phyloP scores from a whole-genome alignment of 2,329 filamentous ascomycete species.

The Calonectria henricotiae region DNA sequence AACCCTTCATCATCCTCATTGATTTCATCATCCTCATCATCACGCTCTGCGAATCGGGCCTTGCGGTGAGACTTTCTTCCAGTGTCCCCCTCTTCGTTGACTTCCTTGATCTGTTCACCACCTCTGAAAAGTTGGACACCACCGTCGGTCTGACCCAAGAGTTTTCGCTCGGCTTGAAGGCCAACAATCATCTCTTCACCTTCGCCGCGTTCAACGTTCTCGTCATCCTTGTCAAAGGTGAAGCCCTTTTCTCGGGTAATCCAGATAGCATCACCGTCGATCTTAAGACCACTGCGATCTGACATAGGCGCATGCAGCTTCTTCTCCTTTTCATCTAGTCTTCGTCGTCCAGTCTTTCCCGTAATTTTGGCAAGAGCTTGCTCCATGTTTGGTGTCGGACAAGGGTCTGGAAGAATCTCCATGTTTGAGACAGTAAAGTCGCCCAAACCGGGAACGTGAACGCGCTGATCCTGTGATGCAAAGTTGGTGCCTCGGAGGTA shows the following conservation, averaged over 20 bases:
- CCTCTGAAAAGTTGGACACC: conserved; percentile 90
- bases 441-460: conserved; percentile 94
- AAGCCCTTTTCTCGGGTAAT: conserved; percentile 81
- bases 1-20: conserved; percentile 68
- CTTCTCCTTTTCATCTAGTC: conserved; percentile 97
- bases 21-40: conserved; percentile 73
- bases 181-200: conserved; percentile 96
- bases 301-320: conserved; percentile 98
- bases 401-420: conserved; percentile 92
- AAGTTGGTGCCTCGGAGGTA: conserved; percentile 98
- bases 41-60: conserved; percentile 73
- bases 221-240: conserved; percentile 80
- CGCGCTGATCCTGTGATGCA: conserved; percentile 84
- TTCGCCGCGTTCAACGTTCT: conserved; percentile 85
- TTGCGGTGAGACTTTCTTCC: conserved; percentile 74
- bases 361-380: conserved; percentile 87
- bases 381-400: conserved; percentile 92
- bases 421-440: conserved; percentile 89
- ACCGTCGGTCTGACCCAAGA: conserved; percentile 86
- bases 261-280: conserved; percentile 98
- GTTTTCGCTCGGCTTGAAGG: conserved; percentile 84
- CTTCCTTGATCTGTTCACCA: conserved; percentile 77
- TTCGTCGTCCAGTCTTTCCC: conserved; percentile 84
- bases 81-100: conserved; percentile 70
- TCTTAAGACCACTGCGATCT: conserved; percentile 94